These are phyloP conservation scores for Aspergillus sclerotioniger DNA, from an alignment of 495 filamentous ascomycete species.

Conservation along the genomic window DNA sequence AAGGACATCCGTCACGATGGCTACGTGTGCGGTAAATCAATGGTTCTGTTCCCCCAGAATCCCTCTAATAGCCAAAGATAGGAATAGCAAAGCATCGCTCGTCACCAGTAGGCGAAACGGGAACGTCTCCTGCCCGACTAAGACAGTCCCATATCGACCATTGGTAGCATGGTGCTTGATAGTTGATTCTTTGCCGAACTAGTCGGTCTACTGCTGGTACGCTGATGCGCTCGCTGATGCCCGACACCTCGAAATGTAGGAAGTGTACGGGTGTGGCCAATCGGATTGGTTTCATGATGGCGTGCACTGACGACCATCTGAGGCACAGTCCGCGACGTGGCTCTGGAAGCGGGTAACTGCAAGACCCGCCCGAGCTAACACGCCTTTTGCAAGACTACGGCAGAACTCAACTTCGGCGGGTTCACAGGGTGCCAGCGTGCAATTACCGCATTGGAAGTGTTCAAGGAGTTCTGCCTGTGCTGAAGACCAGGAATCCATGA, in stretches of 20 bases:
- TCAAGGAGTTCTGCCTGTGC: slow-evolving; percentile 41
- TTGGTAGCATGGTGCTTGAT: slow-evolving; percentile 2
- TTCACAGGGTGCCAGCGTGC: slow-evolving; percentile 36
- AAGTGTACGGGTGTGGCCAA: slow-evolving; percentile 19
- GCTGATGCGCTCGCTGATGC: slow-evolving; percentile 66
- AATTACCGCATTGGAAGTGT: slow-evolving; percentile 28
- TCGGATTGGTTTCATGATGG: slow-evolving; percentile 26
- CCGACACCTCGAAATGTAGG: slow-evolving; percentile 27
- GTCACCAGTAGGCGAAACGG: slow-evolving; percentile 2
- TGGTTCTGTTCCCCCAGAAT: slow-evolving; percentile 8
- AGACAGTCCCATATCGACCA: neutral
- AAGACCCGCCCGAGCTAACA: slow-evolving; percentile 19
- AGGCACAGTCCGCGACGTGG: slow-evolving; percentile 37
- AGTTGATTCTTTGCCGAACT: slow-evolving; percentile 3
- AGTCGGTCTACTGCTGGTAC: slow-evolving; percentile 35
- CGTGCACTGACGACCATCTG: slow-evolving; percentile 29
- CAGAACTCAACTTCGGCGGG: slow-evolving; percentile 47
- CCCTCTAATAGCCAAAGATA: slow-evolving; percentile 7
- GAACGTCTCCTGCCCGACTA: slow-evolving; percentile 4
- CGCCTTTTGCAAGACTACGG: slow-evolving; percentile 38
- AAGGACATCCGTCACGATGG: neutral
- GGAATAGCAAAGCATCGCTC: neutral
- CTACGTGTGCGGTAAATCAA: neutral
- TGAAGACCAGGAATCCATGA: slow-evolving; percentile 25
- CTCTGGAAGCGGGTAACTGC: slow-evolving; percentile 24